Percentiles rank a stretch among this genome's conserved stretches.
Evolutionary conservation across 2,329 filamentous ascomycete species (phyloP).

Genomic region (Aspergillus nomiae): DNA sequence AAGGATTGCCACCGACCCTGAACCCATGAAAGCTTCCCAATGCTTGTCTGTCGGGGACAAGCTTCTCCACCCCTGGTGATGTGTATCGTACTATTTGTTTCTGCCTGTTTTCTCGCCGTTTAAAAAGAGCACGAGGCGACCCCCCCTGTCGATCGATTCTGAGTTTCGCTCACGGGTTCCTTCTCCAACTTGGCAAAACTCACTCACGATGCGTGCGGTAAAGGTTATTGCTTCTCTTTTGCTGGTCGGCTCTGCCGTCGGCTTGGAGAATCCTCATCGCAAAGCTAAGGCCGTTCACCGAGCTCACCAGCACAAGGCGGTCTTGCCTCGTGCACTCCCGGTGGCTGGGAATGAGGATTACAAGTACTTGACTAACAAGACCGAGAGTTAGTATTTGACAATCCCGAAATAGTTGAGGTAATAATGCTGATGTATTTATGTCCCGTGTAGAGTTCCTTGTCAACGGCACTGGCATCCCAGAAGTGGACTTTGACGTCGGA

Average conservation of each 20-base stretch:
- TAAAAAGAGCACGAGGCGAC: background rate
- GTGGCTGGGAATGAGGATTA: background rate
- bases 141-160: background rate
- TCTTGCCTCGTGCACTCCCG: background rate
- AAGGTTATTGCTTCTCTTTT: slow-evolving; percentile 10
- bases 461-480: slow-evolving; percentile 65
- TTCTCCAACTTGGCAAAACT: background rate
- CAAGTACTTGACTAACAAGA: slow-evolving; percentile 10
- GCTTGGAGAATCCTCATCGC: slow-evolving; percentile 24
- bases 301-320: background rate
- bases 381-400: slow-evolving; percentile 7
- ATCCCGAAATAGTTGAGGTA: background rate
- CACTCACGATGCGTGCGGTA: slow-evolving; percentile 6
- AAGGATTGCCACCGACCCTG: background rate
- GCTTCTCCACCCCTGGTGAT: background rate
- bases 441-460: slow-evolving; percentile 59
- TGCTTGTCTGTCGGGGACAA: background rate
- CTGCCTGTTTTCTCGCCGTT: background rate
- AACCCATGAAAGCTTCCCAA: background rate
- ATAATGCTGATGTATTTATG: background rate
- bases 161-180: background rate
- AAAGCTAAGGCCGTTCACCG: slow-evolving; percentile 17
- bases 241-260: slow-evolving; percentile 12
- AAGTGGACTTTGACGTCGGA: slow-evolving; percentile 67
- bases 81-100: background rate